Evolutionary conservation across 306 rosid species (phyloP), one percentile per base, ranked within the genome.

Genomic region (Cicer bijugum): DNA sequence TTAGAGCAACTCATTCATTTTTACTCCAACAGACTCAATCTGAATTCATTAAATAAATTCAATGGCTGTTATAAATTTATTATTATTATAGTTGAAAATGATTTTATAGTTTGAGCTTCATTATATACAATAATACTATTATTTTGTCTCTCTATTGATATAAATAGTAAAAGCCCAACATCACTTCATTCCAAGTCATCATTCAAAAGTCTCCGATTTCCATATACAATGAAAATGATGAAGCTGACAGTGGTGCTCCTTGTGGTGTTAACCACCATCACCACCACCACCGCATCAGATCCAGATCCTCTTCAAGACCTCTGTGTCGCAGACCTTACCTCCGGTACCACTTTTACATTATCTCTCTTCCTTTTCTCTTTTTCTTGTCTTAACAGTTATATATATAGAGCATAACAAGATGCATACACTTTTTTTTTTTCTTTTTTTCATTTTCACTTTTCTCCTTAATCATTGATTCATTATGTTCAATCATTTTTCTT

Each of bases 291-390:
- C 8, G 72, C 76, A 15, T 87, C 97, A 74, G 98, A 94, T 82
- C 88, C 92, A 8, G 98, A 91, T 83, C 5, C 60, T 78, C 95
- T 94, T 82, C 98, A 94, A 85, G 98, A 94, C 64, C 68, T 93
- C 9, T 94, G 98, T 50, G 95, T 91, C 0, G 98, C 98, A 14
- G 91, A 91, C 85, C 88, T 82, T 74, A 4, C 76, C 55, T 86
- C 97, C 0, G 88, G 98, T 94, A 82, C 33, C 15, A 44, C 6
- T 67, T 66, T 81, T 23, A 3, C 20, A 58, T 37, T 14, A 1
- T n/a, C 35, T 12, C 4, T 11, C 10, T 71, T 14, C 74, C 3
- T 12, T 56, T n/a, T 73, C 33, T 3, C 28, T 23, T 23, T 2
- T 23, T 23, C 3, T 23, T 23, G 4, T 23, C 1, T 20, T 20